phyloP scores from a whole-genome alignment of 2,329 filamentous ascomycete species.

The Daldinia sp. region DNA sequence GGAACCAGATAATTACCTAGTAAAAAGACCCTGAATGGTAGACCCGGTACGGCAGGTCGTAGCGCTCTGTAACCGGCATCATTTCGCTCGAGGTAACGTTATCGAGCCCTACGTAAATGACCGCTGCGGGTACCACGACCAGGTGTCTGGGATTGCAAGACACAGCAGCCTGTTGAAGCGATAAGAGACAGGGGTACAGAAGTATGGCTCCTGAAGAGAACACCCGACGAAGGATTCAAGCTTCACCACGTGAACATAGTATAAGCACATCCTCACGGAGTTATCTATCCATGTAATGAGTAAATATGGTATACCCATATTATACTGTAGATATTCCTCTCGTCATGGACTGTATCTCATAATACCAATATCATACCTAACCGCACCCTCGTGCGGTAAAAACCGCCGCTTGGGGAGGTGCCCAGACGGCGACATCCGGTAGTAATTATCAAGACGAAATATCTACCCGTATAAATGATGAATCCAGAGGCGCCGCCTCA shows the following conservation, averaged over 20 bases:
- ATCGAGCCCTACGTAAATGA: not conserved
- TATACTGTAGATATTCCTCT: not conserved
- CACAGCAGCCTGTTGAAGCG: not conserved
- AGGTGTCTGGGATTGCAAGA: not conserved
- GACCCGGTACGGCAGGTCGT: not conserved
- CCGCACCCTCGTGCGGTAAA: not conserved
- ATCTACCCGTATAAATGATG: not conserved
- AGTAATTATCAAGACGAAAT: not conserved
- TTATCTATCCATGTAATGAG: too few species aligned
- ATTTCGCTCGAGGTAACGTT: not conserved
- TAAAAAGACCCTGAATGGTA: not conserved
- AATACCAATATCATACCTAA: not conserved
- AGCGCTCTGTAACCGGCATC: not conserved
- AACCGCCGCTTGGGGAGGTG: not conserved
- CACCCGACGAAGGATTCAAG: not conserved
- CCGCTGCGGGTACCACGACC: not conserved
- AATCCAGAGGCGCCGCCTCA: not conserved
- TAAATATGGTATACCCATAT: not conserved
- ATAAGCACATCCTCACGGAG: not conserved
- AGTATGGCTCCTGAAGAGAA: not conserved
- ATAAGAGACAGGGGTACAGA: not conserved
- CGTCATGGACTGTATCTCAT: not conserved
- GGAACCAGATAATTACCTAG: not conserved
- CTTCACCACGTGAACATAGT: not conserved
- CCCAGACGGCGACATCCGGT: not conserved